phyloP scores from a whole-genome alignment of 2,329 filamentous ascomycete genomes.

The Lojkania enalia region DNA sequence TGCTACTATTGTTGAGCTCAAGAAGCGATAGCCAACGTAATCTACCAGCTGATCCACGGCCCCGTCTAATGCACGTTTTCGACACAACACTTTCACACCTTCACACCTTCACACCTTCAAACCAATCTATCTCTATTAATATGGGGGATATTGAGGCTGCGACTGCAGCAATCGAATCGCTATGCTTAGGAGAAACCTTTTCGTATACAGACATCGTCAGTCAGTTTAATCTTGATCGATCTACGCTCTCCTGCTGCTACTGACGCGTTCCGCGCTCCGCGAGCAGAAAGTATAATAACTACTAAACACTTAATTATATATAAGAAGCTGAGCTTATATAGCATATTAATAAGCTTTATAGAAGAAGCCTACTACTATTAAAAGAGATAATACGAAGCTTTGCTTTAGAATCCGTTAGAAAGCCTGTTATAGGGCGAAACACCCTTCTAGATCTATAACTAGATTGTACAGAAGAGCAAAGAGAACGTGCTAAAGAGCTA shows the following conservation, averaged over 20 bases:
- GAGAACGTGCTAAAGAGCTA: no score
- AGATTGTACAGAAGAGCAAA: no score
- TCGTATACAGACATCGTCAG: neutral
- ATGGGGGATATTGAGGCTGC: neutral
- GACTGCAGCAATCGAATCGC: neutral
- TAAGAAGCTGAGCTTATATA: neutral
- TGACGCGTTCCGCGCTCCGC: neutral
- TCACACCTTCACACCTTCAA: neutral
- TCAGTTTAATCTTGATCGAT: neutral
- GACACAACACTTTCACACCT: no score
- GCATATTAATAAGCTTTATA: conserved; percentile 1
- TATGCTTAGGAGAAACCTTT: neutral
- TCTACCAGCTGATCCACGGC: neutral
- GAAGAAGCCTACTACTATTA: neutral
- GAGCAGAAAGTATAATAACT: neutral
- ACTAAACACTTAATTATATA: neutral
- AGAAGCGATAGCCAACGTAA: no score
- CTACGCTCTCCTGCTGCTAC: neutral
- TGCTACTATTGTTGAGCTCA: no score
- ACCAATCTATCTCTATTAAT: neutral
- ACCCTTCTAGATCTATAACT: no score
- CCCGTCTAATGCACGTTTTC: neutral
- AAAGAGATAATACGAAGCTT: conserved; percentile 1
- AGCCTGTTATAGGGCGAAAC: no score
- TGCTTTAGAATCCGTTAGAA: neutral